Percentiles rank a stretch among this genome's conserved stretches.
phyloP scores from a whole-genome alignment of 2,329 filamentous ascomycete species.

The Pyrenophora seminiperda region DNA sequence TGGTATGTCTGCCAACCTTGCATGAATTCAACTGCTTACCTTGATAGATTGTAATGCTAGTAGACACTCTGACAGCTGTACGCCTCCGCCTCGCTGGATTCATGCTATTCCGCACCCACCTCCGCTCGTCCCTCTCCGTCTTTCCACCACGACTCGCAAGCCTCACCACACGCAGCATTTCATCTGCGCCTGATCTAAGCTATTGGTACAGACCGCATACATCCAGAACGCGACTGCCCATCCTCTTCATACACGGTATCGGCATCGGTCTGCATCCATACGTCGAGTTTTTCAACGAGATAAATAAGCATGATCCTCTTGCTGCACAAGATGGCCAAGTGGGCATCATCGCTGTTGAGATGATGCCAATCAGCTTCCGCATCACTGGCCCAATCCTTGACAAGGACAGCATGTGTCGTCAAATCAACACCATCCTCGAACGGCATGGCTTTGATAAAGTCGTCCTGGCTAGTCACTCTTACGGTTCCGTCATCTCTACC shows the following conservation, averaged over 20 bases:
- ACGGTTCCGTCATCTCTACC: slow-evolving; percentile 67
- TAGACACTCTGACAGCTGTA: slow-evolving; percentile 53
- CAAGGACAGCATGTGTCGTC: slow-evolving; percentile 59
- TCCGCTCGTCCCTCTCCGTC: slow-evolving; percentile 54
- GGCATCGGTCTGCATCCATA: slow-evolving; percentile 71
- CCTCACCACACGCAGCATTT: slow-evolving; percentile 54
- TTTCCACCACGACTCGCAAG: slow-evolving; percentile 65
- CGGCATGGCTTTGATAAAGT: slow-evolving; percentile 64
- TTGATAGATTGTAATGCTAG: slow-evolving; percentile 56
- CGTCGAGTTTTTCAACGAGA: slow-evolving; percentile 59
- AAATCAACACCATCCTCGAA: slow-evolving; percentile 63
- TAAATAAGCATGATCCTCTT: slow-evolving; percentile 49
- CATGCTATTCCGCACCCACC: slow-evolving; percentile 55
- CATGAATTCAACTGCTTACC: slow-evolving; percentile 1
- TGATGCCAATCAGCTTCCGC: slow-evolving; percentile 69
- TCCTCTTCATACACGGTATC: slow-evolving; percentile 74
- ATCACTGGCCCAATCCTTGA: slow-evolving; percentile 61
- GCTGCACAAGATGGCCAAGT: slow-evolving; percentile 52
- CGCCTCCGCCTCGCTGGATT: slow-evolving; percentile 59
- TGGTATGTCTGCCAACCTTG: slow-evolving; percentile 48
- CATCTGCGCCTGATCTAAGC: slow-evolving; percentile 57
- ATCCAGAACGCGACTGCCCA: slow-evolving; percentile 60
- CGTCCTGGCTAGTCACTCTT: slow-evolving; percentile 65
- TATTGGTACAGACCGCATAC: slow-evolving; percentile 72
- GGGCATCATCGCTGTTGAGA: slow-evolving; percentile 69